Evolutionary conservation across 1,284 basidiomycete genomes (phyloP), one percentile per base, ranked within the genome.

Genomic region (Ustilago crameri): DNA sequence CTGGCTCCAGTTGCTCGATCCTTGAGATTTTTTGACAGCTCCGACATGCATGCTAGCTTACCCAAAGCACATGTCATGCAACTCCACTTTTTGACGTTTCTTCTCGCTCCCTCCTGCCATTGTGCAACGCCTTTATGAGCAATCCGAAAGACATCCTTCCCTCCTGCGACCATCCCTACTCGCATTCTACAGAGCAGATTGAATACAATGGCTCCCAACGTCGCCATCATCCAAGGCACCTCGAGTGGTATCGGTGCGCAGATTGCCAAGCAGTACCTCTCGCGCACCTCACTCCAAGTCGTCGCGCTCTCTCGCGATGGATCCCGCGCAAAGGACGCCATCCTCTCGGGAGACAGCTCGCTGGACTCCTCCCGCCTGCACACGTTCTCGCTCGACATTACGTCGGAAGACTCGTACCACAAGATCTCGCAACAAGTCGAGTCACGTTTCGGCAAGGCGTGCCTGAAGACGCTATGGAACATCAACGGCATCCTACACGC

Each of bases 401-500:
- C 82, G 8, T 59, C 75, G 12, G 86, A 87, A 66, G 63, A 68
- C 1, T 82, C 83, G 8, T 75, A 86, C 56, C 64, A 79, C 26
- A 66, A 76, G 22, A 85, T 84, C 1, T 84, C 84, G 4, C 53
- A 82, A 46, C 71, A 81, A 17, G 81, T 86, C 7, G 58, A 78
- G 55, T 81, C 84, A n/a, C 64, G 78, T 14, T 85, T 82, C 46
- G 86, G 86, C 0, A 74, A 77, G 18, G 82, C 74, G 10, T 74
- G 73, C 34, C 78, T 87, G 18, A 75, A 85, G 22, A 64, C 86
- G 18, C 67, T 87, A 14, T 83, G 85, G 48, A 86, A 86, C 71
- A 81, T 86, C 26, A 84, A 85, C 22, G 86, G 86, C 1, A 81
- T 86, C 2, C 84, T 90, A 22, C 83, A 87, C 57, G 86, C 88